phyloP scores from a whole-genome alignment of 768 basidiomycete genomes.

The Kwoniella sp. region DNA sequence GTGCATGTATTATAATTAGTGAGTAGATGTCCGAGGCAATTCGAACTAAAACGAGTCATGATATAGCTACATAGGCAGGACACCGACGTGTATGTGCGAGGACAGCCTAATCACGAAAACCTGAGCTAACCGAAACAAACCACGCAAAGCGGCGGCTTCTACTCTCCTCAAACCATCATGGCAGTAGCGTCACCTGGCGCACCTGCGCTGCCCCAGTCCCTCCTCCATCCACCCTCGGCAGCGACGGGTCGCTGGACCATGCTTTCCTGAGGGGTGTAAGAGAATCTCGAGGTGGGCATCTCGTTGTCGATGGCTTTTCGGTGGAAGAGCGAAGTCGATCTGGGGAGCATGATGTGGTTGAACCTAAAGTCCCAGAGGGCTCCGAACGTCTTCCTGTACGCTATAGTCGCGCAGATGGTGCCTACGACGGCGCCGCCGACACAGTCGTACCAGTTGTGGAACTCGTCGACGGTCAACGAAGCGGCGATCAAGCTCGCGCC shows the following conservation, averaged over 20 bases:
- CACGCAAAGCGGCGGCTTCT: neutral
- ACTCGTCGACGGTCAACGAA: constrained; percentile 64
- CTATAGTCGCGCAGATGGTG: constrained; percentile 59
- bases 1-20: too few relatives aligned
- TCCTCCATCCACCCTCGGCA: constrained; percentile 42
- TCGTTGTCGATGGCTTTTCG: constrained; percentile 27
- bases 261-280: constrained; percentile 38
- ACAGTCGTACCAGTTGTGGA: constrained; percentile 65
- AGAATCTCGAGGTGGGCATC: constrained; percentile 27
- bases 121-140: too few relatives aligned
- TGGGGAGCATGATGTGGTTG: constrained; percentile 66
- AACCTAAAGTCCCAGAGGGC: constrained; percentile 64
- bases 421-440: constrained; percentile 64
- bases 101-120: too few relatives aligned
- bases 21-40: too few relatives aligned
- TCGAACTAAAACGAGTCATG: neutral
- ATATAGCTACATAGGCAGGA: neutral
- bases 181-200: constrained; percentile 42
- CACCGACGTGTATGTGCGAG: neutral
- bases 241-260: constrained; percentile 41
- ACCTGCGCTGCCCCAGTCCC: constrained; percentile 28
- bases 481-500: constrained; percentile 65
- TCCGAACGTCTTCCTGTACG: constrained; percentile 65
- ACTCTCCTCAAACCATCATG: constrained; percentile 21
- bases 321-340: constrained; percentile 53